phyloP scores from a whole-genome alignment of 2,329 filamentous ascomycete genomes.

The Xylaria sp. region DNA sequence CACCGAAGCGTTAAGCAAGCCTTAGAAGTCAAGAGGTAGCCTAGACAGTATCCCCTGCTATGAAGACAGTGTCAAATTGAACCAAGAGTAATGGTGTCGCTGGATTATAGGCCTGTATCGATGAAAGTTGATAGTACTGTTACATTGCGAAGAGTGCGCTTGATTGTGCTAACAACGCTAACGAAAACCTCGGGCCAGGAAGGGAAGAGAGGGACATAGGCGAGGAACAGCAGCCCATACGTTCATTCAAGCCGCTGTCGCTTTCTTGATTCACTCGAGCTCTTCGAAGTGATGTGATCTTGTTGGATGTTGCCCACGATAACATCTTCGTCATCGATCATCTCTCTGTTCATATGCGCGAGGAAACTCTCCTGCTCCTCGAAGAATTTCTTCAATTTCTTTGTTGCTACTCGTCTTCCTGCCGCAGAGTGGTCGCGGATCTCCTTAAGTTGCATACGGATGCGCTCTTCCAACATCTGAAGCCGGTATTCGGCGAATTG shows the following conservation, averaged over 20 bases:
- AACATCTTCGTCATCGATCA: slow-evolving; percentile 49
- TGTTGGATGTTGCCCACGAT: slow-evolving; percentile 43
- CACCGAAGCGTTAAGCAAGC: too few species aligned
- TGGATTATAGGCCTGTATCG: background rate
- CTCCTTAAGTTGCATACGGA: slow-evolving; percentile 58
- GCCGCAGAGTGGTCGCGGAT: slow-evolving; percentile 52
- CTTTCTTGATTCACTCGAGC: slow-evolving; percentile 21
- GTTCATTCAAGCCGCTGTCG: slow-evolving; percentile 21
- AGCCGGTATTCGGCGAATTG: slow-evolving; percentile 72
- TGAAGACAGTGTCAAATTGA: background rate
- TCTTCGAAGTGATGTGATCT: slow-evolving; percentile 38
- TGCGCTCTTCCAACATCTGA: slow-evolving; percentile 69
- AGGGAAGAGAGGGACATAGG: background rate
- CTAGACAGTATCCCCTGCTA: too few species aligned
- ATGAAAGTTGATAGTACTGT: background rate
- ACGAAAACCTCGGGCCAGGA: background rate
- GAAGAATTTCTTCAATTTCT: slow-evolving; percentile 50
- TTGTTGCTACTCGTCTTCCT: slow-evolving; percentile 46
- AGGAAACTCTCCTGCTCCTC: slow-evolving; percentile 51
- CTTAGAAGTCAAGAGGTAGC: background rate
- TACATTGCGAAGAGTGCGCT: too few species aligned
- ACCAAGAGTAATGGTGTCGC: background rate
- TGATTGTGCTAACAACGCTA: too few species aligned
- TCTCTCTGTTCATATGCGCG: slow-evolving; percentile 50
- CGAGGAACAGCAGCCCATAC: background rate